These are phyloP conservation scores for Chimonanthus praecox DNA, from an alignment of 164 flowering plant genomes.

Conservation along the genomic window DNA sequence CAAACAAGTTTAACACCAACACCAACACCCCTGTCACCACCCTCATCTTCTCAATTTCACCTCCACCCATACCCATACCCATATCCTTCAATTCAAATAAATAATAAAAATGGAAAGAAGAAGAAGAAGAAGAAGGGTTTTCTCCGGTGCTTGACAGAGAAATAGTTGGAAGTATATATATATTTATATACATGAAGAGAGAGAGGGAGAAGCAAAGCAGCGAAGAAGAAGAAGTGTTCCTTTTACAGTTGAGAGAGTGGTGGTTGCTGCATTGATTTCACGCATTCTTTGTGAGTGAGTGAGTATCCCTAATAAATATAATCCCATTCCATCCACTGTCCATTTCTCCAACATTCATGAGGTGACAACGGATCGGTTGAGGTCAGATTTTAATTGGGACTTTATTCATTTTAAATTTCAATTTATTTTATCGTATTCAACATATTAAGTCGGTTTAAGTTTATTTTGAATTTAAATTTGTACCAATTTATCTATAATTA, in stretches of 20 bases:
- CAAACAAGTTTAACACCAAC: background rate
- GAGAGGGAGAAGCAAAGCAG: background rate
- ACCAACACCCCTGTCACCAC: background rate
- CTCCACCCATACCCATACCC: background rate
- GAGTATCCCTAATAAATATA: too few relatives aligned
- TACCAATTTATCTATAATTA: too few relatives aligned
- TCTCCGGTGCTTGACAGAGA: background rate
- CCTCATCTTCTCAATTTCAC: background rate
- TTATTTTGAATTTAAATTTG: too few relatives aligned
- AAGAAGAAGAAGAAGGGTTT: background rate
- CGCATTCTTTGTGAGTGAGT: background rate
- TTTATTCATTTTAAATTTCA: too few relatives aligned
- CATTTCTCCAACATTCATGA: too few relatives aligned
- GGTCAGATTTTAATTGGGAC: too few relatives aligned
- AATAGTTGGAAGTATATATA: background rate
- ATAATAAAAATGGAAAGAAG: background rate
- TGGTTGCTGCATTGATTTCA: slow-evolving; percentile 4
- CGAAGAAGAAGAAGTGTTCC: background rate
- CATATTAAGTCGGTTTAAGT: too few relatives aligned
- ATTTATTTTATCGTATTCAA: too few relatives aligned
- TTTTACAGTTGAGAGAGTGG: slow-evolving; percentile 5
- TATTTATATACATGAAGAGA: background rate
- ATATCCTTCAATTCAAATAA: background rate
- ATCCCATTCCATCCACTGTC: too few relatives aligned
- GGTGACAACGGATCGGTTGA: too few relatives aligned